phyloP scores from a whole-genome alignment of 768 basidiomycete genomes.

The Rhodotorula diobovata region DNA sequence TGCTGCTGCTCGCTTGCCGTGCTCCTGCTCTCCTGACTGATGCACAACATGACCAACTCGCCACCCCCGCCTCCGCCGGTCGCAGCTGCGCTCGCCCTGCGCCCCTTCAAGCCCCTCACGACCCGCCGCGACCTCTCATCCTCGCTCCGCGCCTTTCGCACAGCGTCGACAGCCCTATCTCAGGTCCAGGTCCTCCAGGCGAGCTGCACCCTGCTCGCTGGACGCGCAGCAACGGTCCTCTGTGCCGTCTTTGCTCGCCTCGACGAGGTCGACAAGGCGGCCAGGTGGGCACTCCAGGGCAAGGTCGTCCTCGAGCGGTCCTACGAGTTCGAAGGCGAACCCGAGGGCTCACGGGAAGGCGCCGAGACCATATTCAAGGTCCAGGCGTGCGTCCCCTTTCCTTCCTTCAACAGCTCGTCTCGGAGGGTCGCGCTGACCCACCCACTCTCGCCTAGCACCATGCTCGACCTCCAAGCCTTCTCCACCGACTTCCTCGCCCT shows the following conservation, averaged over 20 bases:
- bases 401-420: too few species aligned
- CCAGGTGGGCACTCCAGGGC: neutral
- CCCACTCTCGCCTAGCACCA: neutral
- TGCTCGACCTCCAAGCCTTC: constrained; percentile 30
- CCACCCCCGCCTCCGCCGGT: neutral
- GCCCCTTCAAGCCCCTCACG: constrained; percentile 1
- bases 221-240: constrained; percentile 20
- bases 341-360: neutral
- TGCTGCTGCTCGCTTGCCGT: too few species aligned
- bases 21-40: too few species aligned
- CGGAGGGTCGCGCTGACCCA: neutral
- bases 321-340: constrained; percentile 23
- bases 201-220: constrained; percentile 5
- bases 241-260: neutral
- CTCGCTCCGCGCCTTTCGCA: constrained; percentile 1
- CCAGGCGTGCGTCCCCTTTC: constrained; percentile 16
- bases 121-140: constrained; percentile 26
- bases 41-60: neutral
- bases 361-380: constrained; percentile 15
- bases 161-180: constrained; percentile 11
- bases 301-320: constrained; percentile 23
- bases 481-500: constrained; percentile 16
- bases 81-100: neutral
- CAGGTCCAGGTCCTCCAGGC: constrained; percentile 3
- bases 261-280: constrained; percentile 1